Percentiles rank a stretch among this genome's conserved stretches.
phyloP scores from a whole-genome alignment of 2,329 filamentous ascomycete genomes.

The Parastagonospora nodorum region DNA sequence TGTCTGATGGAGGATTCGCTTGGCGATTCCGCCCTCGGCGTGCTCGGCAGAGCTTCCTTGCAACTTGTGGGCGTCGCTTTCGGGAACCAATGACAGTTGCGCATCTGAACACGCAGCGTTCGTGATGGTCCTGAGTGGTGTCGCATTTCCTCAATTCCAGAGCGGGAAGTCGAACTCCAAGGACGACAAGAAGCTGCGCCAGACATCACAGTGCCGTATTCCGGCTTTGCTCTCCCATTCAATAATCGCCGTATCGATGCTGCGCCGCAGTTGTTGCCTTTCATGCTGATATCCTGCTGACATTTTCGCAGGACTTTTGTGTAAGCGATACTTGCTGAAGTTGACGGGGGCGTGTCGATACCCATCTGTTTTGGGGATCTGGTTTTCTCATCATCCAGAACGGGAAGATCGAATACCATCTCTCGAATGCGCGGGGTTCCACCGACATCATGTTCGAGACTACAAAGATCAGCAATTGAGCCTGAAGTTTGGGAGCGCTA shows the following conservation, averaged over 20 bases:
- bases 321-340: no score
- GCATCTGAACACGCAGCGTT: slow-evolving; percentile 14
- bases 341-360: no score
- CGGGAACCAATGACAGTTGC: slow-evolving; percentile 16
- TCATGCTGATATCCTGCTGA: not conserved
- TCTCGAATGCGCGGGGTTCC: no score
- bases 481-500: no score
- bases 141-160: not conserved
- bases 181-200: slow-evolving; percentile 6
- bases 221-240: slow-evolving; percentile 17
- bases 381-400: no score
- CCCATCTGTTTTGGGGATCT: no score
- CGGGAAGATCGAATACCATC: no score
- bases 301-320: no score
- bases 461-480: no score
- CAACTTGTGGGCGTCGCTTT: not conserved
- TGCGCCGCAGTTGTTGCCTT: not conserved
- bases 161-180: slow-evolving; percentile 9
- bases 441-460: no score
- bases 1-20: slow-evolving; percentile 15
- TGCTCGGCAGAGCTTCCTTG: slow-evolving; percentile 7
- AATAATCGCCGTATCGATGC: not conserved
- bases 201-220: slow-evolving; percentile 14
- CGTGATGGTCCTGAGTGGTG: slow-evolving; percentile 9
- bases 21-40: slow-evolving; percentile 25